These are phyloP conservation scores for Aspergillus mulundensis DNA, from an alignment of 495 filamentous ascomycete genomes.

Conservation along the genomic window DNA sequence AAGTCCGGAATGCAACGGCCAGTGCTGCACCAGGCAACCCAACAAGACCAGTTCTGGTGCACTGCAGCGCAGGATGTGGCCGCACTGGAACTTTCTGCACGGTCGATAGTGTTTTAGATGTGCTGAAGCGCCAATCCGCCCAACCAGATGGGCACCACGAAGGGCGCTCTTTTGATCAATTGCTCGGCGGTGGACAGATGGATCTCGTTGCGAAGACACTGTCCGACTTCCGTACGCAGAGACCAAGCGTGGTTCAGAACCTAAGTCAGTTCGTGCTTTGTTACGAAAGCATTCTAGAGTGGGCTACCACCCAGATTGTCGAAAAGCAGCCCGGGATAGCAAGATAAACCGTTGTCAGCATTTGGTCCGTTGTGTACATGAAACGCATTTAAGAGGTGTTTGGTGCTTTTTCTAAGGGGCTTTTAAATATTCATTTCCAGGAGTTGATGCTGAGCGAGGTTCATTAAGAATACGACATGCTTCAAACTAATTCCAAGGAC, in stretches of 20 bases:
- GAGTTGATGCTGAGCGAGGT: neutral
- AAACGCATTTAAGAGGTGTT: constrained; percentile 20
- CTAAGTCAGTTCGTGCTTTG: constrained; percentile 92
- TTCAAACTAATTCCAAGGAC: no score
- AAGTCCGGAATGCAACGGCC: constrained; percentile 36
- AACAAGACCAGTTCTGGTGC: constrained; percentile 77
- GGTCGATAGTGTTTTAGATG: constrained; percentile 89
- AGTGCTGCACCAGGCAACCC: constrained; percentile 30
- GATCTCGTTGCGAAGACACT: constrained; percentile 85
- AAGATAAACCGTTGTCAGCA: neutral
- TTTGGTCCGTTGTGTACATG: constrained; percentile 7
- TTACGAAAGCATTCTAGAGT: constrained; percentile 92
- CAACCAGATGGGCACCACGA: neutral
- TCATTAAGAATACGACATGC: neutral
- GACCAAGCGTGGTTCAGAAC: constrained; percentile 96
- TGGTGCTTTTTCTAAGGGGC: neutral
- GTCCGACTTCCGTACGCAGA: constrained; percentile 80
- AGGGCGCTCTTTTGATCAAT: constrained; percentile 39
- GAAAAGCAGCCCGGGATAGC: neutral
- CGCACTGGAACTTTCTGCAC: constrained; percentile 96
- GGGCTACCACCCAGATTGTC: constrained; percentile 57
- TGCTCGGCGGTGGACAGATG: constrained; percentile 52
- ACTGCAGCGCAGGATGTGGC: constrained; percentile 94
- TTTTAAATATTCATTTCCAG: neutral
- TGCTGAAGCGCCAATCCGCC: constrained; percentile 75